A percentile compares a stretch with the other conserved stretches of the same genome.
phyloP scores from a whole-genome alignment of 2,329 filamentous ascomycete species.

The Sclerotinia borealis region DNA sequence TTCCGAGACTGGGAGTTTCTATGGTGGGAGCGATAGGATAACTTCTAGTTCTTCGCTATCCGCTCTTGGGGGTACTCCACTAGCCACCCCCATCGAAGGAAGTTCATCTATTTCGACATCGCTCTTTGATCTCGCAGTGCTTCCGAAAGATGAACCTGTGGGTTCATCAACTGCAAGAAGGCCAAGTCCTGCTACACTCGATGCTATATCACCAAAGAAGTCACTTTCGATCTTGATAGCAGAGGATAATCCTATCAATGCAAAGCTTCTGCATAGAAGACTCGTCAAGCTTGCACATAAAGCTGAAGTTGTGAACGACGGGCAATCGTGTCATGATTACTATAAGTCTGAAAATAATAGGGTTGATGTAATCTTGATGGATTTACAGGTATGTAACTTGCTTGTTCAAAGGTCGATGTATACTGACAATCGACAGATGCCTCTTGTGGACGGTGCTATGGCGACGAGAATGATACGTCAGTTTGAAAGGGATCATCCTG shows the following conservation, averaged over 20 bases:
- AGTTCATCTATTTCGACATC: not conserved
- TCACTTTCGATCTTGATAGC: slow-evolving; percentile 60
- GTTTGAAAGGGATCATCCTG: slow-evolving; percentile 48
- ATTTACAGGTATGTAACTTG: slow-evolving; percentile 66
- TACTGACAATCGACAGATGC: slow-evolving; percentile 57
- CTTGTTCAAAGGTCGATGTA: too few species aligned
- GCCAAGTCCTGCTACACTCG: not conserved
- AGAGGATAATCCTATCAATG: slow-evolving; percentile 85
- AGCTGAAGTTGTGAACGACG: slow-evolving; percentile 69
- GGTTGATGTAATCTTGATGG: slow-evolving; percentile 86
- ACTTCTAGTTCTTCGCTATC: not conserved
- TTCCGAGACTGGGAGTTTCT: not conserved
- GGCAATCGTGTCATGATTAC: slow-evolving; percentile 71
- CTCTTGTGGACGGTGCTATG: slow-evolving; percentile 76
- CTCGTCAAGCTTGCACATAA: slow-evolving; percentile 69
- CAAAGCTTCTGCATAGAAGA: slow-evolving; percentile 72
- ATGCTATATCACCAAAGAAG: not conserved
- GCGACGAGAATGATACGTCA: slow-evolving; percentile 80
- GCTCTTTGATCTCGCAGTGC: slow-evolving; percentile 1
- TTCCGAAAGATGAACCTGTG: not conserved
- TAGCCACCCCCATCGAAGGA: not conserved
- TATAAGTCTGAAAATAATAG: slow-evolving; percentile 55
- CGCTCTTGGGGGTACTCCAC: not conserved
- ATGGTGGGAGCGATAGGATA: slow-evolving; percentile 1
- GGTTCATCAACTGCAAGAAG: not conserved